A percentile compares a stretch with the other conserved stretches of the same genome.
Evolutionary conservation across 495 filamentous ascomycete species (phyloP).

Genomic region (Cercophora samala): DNA sequence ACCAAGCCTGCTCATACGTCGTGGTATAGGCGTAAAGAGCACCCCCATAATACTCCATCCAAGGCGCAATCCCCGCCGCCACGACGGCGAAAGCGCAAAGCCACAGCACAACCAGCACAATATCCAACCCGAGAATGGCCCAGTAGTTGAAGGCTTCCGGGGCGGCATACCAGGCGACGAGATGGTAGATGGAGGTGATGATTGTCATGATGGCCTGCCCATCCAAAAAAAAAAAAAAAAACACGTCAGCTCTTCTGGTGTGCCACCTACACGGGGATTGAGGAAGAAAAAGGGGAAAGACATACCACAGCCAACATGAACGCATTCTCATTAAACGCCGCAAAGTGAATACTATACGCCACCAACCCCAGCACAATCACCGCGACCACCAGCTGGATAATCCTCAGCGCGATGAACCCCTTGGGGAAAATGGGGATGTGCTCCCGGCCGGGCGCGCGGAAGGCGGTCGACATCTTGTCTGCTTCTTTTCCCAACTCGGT

Average conservation of each 20-base stretch:
- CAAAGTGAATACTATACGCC: conserved; percentile 55
- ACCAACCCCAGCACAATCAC: conserved; percentile 64
- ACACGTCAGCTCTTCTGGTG: too few relatives aligned
- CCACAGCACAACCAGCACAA: conserved; percentile 47
- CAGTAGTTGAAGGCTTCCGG: conserved; percentile 48
- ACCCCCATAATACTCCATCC: conserved; percentile 22
- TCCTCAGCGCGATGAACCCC: conserved; percentile 56
- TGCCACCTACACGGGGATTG: too few relatives aligned
- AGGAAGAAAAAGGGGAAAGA: neutral
- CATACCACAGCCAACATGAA: conserved; percentile 45
- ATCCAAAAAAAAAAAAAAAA: too few relatives aligned
- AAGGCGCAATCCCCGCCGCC: conserved; percentile 34
- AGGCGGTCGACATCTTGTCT: conserved; percentile 29
- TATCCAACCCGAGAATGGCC: conserved; percentile 46
- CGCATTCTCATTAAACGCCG: conserved; percentile 30
- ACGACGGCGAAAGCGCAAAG: conserved; percentile 42
- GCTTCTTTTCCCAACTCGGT: neutral
- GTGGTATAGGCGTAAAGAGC: conserved; percentile 17
- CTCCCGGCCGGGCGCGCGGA: conserved; percentile 31
- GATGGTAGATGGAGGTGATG: conserved; percentile 40
- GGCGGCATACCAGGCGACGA: conserved; percentile 33
- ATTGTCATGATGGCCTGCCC: conserved; percentile 40
- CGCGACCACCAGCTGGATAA: conserved; percentile 60
- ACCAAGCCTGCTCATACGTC: conserved; percentile 24
- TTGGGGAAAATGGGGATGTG: conserved; percentile 46